Conservation (phyloP, 148 eudicot genomes). For the Salicornia ramosissima region DNA sequence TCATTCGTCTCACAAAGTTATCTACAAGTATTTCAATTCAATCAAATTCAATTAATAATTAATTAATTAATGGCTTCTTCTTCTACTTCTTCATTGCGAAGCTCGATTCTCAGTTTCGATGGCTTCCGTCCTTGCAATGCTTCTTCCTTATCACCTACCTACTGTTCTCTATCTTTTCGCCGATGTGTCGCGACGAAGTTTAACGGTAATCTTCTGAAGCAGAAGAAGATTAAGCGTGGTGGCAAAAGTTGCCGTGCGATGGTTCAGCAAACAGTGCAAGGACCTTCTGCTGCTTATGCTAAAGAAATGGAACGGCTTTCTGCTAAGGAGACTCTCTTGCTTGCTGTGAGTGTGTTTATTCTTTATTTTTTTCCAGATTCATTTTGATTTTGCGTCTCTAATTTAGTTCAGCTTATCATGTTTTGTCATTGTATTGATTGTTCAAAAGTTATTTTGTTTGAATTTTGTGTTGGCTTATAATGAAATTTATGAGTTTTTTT, state of each 20-base stretch:
- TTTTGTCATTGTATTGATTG: neutral
- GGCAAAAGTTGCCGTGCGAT: slow-evolving; percentile 35
- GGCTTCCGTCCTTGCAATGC: slow-evolving; percentile 5
- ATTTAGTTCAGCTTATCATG: neutral
- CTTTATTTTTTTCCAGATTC: neutral
- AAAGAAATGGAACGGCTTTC: slow-evolving; percentile 87
- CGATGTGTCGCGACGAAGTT: neutral
- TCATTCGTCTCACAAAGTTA: too few species aligned
- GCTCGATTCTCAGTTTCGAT: slow-evolving; percentile 7
- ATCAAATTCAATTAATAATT: too few species aligned
- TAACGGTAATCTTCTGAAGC: slow-evolving; percentile 9
- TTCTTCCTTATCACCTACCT: neutral
- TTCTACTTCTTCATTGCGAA: slow-evolving; percentile 4
- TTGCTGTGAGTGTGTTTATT: slow-evolving; percentile 81
- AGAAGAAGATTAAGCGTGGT: slow-evolving; percentile 16
- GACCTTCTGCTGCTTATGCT: slow-evolving; percentile 73
- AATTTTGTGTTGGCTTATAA: too few species aligned
- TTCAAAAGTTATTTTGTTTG: too few species aligned
- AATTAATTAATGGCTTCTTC: neutral
- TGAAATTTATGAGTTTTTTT: too few species aligned
- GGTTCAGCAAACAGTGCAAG: slow-evolving; percentile 55
- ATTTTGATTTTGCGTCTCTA: neutral
- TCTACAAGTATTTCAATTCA: too few species aligned
- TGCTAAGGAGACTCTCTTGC: slow-evolving; percentile 84
- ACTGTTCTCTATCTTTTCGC: neutral